Conservation (phyloP, 495 filamentous ascomycete species). For the Annulohypoxylon bovei region DNA sequence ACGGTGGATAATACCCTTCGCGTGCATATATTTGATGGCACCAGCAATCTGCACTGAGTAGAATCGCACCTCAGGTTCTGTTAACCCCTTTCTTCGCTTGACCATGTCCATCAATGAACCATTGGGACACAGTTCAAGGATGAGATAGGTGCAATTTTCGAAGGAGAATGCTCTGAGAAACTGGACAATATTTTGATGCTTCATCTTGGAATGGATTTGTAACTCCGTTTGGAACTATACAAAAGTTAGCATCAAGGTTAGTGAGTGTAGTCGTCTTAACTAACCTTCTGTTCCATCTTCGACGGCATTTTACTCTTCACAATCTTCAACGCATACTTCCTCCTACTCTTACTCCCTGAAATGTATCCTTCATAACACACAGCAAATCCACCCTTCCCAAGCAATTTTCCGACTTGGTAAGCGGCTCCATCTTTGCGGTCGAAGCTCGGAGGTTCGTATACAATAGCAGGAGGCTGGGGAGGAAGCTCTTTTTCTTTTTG, state of each 20-base stretch:
- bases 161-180: conserved; percentile 96
- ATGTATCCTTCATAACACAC: conserved; percentile 85
- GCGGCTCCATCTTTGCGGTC: conserved; percentile 73
- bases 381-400: conserved; percentile 96
- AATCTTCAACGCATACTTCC: conserved; percentile 86
- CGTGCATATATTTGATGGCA: conserved; percentile 96
- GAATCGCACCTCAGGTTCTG: conserved; percentile 88
- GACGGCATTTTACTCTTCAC: conserved; percentile 87
- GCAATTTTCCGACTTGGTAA: conserved; percentile 82
- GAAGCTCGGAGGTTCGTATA: conserved; percentile 72
- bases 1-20: conserved; percentile 92
- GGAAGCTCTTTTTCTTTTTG: conserved; percentile 75
- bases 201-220: conserved; percentile 97
- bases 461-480: conserved; percentile 78
- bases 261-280: not conserved
- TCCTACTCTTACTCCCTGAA: conserved; percentile 58
- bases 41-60: conserved; percentile 94
- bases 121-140: conserved; percentile 92
- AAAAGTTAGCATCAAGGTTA: conserved; percentile 47
- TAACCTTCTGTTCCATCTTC: conserved; percentile 87
- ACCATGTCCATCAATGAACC: conserved; percentile 99
- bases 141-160: conserved; percentile 86
- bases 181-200: conserved; percentile 90
- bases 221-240: conserved; percentile 93
- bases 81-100: conserved; percentile 83